These are phyloP conservation scores for Gracilariopsis chorda DNA, from an alignment of 23 red algal genomes.

Conservation along the genomic window DNA sequence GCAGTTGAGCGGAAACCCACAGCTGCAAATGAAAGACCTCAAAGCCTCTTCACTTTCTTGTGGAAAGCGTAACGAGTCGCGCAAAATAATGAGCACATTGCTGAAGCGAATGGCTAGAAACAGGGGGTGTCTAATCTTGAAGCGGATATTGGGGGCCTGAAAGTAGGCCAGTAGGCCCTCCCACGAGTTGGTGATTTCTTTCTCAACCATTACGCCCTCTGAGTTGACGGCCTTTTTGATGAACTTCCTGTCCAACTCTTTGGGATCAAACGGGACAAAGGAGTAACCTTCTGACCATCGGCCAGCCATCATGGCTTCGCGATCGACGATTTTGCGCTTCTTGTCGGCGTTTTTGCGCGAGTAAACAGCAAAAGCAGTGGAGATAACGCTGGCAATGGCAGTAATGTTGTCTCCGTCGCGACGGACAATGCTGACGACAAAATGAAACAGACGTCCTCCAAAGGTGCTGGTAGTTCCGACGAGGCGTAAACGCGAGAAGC, in stretches of 20 bases:
- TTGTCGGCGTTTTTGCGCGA: constrained; percentile 89
- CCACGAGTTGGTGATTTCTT: constrained; percentile 87
- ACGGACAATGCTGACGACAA: constrained; percentile 61
- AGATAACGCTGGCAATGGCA: constrained; percentile 74
- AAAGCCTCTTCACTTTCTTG: constrained; percentile 56
- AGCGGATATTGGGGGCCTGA: constrained; percentile 92
- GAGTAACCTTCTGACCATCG: constrained; percentile 60
- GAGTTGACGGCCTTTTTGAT: constrained; percentile 78
- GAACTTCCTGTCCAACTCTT: constrained; percentile 74
- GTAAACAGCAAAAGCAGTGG: constrained; percentile 82
- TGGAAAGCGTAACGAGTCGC: constrained; percentile 65
- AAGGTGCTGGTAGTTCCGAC: constrained; percentile 66
- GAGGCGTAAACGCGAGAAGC: constrained; percentile 83
- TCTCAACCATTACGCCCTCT: constrained; percentile 64
- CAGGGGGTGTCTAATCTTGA: constrained; percentile 87
- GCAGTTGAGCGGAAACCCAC: constrained; percentile 58
- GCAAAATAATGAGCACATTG: constrained; percentile 69
- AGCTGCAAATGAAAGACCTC: constrained; percentile 56
- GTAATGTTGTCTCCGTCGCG: constrained; percentile 43
- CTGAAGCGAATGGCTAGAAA: constrained; percentile 86
- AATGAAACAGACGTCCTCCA: constrained; percentile 78
- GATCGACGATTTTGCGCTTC: constrained; percentile 75
- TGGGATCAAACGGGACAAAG: constrained; percentile 78
- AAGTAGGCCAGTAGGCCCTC: constrained; percentile 86
- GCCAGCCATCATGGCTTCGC: constrained; percentile 62